Conservation (phyloP, 1,284 basidiomycete genomes). For the Leccinum subrobustum region DNA sequence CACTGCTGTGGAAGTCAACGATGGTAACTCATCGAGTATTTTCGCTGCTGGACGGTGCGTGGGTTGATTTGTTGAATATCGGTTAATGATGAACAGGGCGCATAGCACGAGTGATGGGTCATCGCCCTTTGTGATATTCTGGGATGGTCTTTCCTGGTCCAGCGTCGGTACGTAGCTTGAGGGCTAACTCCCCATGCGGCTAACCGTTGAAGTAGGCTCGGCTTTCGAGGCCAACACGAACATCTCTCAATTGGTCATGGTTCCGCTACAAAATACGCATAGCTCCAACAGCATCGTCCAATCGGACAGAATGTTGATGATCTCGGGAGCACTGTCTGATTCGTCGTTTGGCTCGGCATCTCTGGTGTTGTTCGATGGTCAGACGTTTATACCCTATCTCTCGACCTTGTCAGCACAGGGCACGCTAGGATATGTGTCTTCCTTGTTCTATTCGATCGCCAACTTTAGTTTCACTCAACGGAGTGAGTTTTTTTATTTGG, state of each 20-base stretch:
- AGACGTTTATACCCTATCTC: constrained; percentile 82
- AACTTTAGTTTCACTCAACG: constrained; percentile 73
- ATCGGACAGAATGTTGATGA: constrained; percentile 85
- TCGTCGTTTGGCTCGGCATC: constrained; percentile 76
- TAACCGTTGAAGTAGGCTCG: constrained; percentile 42
- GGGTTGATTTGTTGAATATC: not conserved
- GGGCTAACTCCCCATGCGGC: not conserved
- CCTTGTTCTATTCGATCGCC: constrained; percentile 79
- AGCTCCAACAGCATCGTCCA: constrained; percentile 71
- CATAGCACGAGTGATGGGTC: constrained; percentile 54
- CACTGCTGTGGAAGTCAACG: constrained; percentile 84
- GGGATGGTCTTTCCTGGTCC: constrained; percentile 79
- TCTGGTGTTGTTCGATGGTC: constrained; percentile 86
- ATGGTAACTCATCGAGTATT: constrained; percentile 78
- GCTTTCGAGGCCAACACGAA: constrained; percentile 53
- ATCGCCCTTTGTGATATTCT: constrained; percentile 74
- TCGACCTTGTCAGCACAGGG: constrained; percentile 69
- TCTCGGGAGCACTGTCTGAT: constrained; percentile 80
- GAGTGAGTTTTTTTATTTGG: constrained; percentile 45
- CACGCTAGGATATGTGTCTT: constrained; percentile 68
- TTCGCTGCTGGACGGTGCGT: constrained; percentile 86
- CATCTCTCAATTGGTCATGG: constrained; percentile 86
- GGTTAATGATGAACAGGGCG: constrained; percentile 1
- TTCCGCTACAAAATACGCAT: constrained; percentile 81
- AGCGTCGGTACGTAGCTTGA: constrained; percentile 50